Base-by-base conservation (phyloP, 2,329 filamentous ascomycete genomes). In the Fusarium aywerte region DNA sequence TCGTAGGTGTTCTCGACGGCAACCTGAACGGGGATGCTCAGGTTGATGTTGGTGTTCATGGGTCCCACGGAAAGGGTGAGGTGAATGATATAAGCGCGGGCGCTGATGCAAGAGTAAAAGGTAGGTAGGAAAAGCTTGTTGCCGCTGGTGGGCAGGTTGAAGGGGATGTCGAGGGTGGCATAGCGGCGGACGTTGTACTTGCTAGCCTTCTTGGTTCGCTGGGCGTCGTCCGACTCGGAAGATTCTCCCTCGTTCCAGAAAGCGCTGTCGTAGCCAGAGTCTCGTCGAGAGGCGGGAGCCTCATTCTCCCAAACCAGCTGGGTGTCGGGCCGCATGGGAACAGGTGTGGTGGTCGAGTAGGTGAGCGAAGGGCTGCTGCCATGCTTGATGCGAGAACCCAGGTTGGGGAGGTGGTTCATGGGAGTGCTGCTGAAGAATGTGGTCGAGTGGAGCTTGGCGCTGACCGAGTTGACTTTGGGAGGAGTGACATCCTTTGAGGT, bases 71-170 rank as follows among this genome's bases (percentile, higher is more conserved):
- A 78, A 7, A 87, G 60, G 8, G 76, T 78, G 7, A 88, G 70
- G 66, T 82, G 80, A 29, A 88, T 72, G 6, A 82, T 80, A 74
- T 88, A 88, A n/a, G 82, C 81, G 25, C 86, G 82, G 9, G 84
- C 84, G 35, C 81, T 77, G 73, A 88, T 82, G 77, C 86, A 88
- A 10, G 83, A 84, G 76, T 87, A 84, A 71, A 88, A 88, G 7
- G 84, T 84, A 1, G 86, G 86, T 21, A 87, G 64, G 67, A 87
- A 85, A 10, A 81, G 78, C 73, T 82, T 85, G 70, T 80, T 82
- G 74, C 80, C 82, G 27, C 76, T 73, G 10, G 77, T 74, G 5
- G 85, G 83, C 31, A 88, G 73, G 16, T 75, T 72, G 58, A 88
- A 76, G 2, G 85, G 84, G 1, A 88, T 72, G 39, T 80, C 75